Evolutionary conservation across 257 asterid genomes (phyloP), one percentile per base, ranked within the genome.

Genomic region (Anisodus acutangulus): DNA sequence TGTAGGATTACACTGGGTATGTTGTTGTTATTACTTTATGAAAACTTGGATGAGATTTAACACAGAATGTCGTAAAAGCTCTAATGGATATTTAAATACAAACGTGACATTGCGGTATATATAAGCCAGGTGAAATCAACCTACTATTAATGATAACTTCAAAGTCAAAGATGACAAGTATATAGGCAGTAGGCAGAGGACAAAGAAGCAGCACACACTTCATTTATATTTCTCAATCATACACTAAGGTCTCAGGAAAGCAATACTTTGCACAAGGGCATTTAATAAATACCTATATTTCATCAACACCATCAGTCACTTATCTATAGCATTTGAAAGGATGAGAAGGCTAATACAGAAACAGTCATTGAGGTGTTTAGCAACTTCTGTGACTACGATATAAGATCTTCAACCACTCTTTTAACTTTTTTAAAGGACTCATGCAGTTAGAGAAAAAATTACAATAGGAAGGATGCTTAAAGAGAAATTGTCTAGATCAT

Each of bases 291-390:
- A 19, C 39, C 69, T 35, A 62, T 5, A 62, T 22, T 78, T 78
- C 82, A 31, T 13, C 47, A 78, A 26, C 13, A 6, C 49, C 64
- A 6, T 26, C 62, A 22, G 0, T 78, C 64, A 26, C 64, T 78
- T 51, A 35, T 53, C 62, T 78, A 39, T 78, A 78, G 64, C 13
- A 6, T 9, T 53, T 78, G 64, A 78, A 78, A 53, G 81, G 26
- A 13, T 76, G 81, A 53, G 26, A 78, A 26, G 1, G 1, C 19
- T 53, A 41, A 49, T 76, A 51, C 81, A 51, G 6, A 15, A 51
- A 26, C 6, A 53, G 49, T 53, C 64, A 26, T 78, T 53, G 64
- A 78, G 31, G 4, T 6, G 64, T 26, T 74, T 53, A 78, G 15
- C 49, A 78, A 51, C 5, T 78, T 78, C 31, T 15, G 49, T 54